Percentiles rank a stretch among this genome's conserved stretches.
Evolutionary conservation across 331 rosid genomes (phyloP).

Genomic region (Acacia concinna): DNA sequence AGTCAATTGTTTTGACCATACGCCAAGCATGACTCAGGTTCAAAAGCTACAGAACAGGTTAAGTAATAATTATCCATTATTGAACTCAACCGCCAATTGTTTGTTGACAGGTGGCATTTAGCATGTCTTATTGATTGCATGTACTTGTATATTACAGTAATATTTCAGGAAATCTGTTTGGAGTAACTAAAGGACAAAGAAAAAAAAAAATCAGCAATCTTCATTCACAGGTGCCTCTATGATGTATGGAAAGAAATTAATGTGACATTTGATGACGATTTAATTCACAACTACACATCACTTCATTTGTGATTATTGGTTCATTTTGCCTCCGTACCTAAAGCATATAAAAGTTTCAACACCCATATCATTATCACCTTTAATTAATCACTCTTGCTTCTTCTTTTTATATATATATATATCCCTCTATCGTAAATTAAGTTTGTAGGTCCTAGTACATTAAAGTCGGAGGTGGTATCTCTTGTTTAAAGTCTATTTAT

Average conservation of each 20-base stretch:
- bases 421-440: too few relatives aligned
- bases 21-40: neutral
- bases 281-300: constrained; percentile 24
- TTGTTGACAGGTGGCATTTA: neutral
- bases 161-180: neutral
- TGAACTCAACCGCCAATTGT: too few relatives aligned
- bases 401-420: too few relatives aligned
- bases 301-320: neutral
- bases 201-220: neutral
- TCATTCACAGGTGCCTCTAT: constrained; percentile 20
- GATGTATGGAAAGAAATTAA: constrained; percentile 5
- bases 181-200: neutral
- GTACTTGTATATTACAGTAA: neutral
- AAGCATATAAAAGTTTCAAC: neutral
- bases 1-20: neutral
- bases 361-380: neutral
- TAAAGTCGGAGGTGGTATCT: neutral
- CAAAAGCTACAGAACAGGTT: neutral
- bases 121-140: constrained; percentile 5
- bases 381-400: neutral
- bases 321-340: neutral
- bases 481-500: neutral
- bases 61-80: constrained; percentile 16
- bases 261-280: neutral
- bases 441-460: too few relatives aligned